Conservation (phyloP, 176 grass and related monocot genomes). For the Miscanthus lutarioriparius region DNA sequence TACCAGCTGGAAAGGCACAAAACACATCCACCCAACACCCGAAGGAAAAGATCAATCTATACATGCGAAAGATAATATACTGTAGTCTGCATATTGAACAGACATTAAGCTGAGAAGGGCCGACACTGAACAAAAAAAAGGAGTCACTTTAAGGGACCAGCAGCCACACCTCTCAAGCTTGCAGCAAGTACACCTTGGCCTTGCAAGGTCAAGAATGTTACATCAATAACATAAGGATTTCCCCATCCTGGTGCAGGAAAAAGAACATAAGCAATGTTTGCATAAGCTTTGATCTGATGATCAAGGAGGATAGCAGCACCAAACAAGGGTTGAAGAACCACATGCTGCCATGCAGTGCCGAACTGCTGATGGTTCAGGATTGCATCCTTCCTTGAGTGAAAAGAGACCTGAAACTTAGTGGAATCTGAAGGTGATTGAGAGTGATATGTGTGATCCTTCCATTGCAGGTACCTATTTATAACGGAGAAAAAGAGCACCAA, state of each 20-base stretch:
- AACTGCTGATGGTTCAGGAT: constrained; percentile 1
- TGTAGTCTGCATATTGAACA: background rate
- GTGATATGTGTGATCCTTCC: background rate
- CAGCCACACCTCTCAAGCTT: background rate
- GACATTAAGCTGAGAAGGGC: constrained; percentile 15
- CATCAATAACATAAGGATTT: constrained; percentile 49
- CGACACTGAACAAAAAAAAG: constrained; percentile 11
- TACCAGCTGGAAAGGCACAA: constrained; percentile 20
- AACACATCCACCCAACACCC: background rate
- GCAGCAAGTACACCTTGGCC: constrained; percentile 28
- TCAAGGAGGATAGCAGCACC: constrained; percentile 32
- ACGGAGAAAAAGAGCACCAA: constrained; percentile 11
- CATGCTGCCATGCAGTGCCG: background rate
- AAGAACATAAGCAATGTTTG: background rate
- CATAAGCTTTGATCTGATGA: background rate
- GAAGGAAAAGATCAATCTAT: constrained; percentile 6
- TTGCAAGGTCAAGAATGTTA: constrained; percentile 66
- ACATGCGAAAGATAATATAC: constrained; percentile 25
- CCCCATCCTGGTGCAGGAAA: constrained; percentile 27
- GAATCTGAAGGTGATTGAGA: background rate
- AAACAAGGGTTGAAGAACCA: background rate
- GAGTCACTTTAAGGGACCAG: background rate
- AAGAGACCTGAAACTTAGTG: background rate
- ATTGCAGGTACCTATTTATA: constrained; percentile 13
- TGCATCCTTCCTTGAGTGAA: background rate